Evolutionary conservation across 2,329 filamentous ascomycete genomes (phyloP).

Genomic region (Arthrobotrys conoides): DNA sequence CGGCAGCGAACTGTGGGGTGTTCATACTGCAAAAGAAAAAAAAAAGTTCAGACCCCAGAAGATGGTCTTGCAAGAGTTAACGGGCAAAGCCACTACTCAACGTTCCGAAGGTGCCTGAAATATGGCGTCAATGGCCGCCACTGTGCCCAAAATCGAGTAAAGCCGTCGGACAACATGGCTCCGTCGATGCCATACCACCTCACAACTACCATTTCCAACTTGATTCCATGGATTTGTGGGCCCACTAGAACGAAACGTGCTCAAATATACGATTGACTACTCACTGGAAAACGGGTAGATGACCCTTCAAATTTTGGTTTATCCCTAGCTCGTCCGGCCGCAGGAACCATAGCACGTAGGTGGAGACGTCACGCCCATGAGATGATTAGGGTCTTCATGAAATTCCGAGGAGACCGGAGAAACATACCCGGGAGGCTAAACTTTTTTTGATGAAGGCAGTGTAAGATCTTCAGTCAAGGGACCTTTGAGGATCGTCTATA

Average conservation of each 20-base stretch:
- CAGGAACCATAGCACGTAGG: slow-evolving; percentile 39
- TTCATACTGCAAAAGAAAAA: slow-evolving; percentile 27
- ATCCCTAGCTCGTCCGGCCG: slow-evolving; percentile 11
- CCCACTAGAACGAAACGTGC: slow-evolving; percentile 16
- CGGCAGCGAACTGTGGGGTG: slow-evolving; percentile 19
- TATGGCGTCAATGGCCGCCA: slow-evolving; percentile 26
- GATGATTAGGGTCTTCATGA: slow-evolving; percentile 9
- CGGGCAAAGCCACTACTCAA: slow-evolving; percentile 24
- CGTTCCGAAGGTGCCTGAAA: slow-evolving; percentile 4
- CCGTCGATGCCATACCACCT: slow-evolving; percentile 23
- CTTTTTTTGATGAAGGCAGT: not conserved
- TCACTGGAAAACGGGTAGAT: slow-evolving; percentile 32
- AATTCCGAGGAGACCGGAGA: slow-evolving; percentile 43
- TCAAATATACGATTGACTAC: not conserved
- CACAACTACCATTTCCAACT: slow-evolving; percentile 6
- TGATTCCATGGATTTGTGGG: slow-evolving; percentile 4
- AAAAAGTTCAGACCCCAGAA: not conserved
- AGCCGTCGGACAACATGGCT: slow-evolving; percentile 49
- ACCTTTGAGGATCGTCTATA: slow-evolving; percentile 48
- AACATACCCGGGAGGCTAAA: slow-evolving; percentile 45
- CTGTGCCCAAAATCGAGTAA: slow-evolving; percentile 3
- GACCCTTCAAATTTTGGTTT: slow-evolving; percentile 38
- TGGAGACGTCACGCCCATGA: slow-evolving; percentile 39
- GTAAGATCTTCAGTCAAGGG: slow-evolving; percentile 16
- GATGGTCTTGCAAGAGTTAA: not conserved